Percentiles rank a stretch among this genome's conserved stretches.
phyloP scores from a whole-genome alignment of 257 asterid genomes.

The Eucommia ulmoides region DNA sequence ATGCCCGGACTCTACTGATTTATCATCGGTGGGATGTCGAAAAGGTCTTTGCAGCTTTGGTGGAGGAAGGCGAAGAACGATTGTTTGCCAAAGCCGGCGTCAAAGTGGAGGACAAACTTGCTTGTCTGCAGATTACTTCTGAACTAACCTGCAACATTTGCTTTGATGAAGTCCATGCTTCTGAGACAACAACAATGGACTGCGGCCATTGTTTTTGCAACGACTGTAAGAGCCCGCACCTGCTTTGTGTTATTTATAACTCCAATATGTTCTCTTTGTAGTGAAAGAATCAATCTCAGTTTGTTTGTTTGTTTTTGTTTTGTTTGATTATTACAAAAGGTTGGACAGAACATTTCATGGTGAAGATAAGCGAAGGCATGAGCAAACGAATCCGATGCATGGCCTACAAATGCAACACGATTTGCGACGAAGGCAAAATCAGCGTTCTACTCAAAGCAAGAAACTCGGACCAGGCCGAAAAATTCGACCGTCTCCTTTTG shows the following conservation, averaged over 20 bases:
- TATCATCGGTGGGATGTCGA: slow-evolving; percentile 48
- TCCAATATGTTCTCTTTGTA: too few relatives aligned
- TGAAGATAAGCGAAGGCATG: slow-evolving; percentile 48
- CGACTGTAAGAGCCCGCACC: slow-evolving; percentile 27
- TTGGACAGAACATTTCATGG: slow-evolving; percentile 44
- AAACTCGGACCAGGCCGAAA: slow-evolving; percentile 32
- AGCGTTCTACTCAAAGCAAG: slow-evolving; percentile 28
- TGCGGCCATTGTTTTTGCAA: slow-evolving; percentile 64
- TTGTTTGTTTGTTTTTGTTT: neutral
- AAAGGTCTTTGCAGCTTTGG: slow-evolving; percentile 17
- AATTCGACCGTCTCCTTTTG: slow-evolving; percentile 37
- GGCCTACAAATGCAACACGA: slow-evolving; percentile 46
- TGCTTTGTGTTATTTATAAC: neutral
- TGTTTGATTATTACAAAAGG: too few relatives aligned
- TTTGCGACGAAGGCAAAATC: slow-evolving; percentile 41
- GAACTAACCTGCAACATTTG: slow-evolving; percentile 33
- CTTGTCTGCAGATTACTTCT: slow-evolving; percentile 7
- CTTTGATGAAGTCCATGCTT: slow-evolving; percentile 27
- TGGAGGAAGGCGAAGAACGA: slow-evolving; percentile 34
- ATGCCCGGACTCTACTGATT: slow-evolving; percentile 48
- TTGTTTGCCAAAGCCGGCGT: slow-evolving; percentile 38
- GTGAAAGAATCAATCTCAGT: too few relatives aligned
- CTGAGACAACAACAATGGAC: slow-evolving; percentile 33
- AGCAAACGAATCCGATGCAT: slow-evolving; percentile 42
- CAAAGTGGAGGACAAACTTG: slow-evolving; percentile 8